These are phyloP conservation scores for Platanthera guangdongensis DNA, from an alignment of 106 monocot genomes.

Conservation along the genomic window DNA sequence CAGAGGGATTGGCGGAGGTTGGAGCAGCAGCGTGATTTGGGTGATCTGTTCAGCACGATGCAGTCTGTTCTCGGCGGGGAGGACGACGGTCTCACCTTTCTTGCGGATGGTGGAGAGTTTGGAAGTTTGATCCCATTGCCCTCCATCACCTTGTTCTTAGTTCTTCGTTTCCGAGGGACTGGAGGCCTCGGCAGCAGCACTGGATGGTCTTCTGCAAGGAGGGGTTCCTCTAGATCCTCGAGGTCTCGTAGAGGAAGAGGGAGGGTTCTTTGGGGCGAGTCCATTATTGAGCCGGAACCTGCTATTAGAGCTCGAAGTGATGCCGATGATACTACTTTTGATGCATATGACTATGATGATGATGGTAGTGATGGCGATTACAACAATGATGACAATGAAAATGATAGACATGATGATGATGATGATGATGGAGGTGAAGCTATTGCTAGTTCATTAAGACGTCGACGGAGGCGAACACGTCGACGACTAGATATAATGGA, in stretches of 20 bases:
- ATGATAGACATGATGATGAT: constrained; percentile 7
- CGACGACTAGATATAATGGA: constrained; percentile 7
- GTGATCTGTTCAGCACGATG: constrained; percentile 67
- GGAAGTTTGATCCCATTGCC: constrained; percentile 11
- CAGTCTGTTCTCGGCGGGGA: constrained; percentile 23
- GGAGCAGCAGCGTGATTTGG: constrained; percentile 65
- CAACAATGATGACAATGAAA: background rate
- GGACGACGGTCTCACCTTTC: constrained; percentile 11
- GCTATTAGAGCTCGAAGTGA: background rate
- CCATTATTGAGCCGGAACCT: constrained; percentile 5
- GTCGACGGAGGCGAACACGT: constrained; percentile 1
- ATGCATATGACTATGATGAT: background rate
- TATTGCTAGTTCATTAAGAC: background rate
- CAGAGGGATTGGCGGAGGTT: constrained; percentile 76
- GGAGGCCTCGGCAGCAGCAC: constrained; percentile 3
- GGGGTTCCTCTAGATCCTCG: background rate
- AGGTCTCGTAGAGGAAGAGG: constrained; percentile 11
- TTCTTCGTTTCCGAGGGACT: background rate
- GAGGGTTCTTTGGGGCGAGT: constrained; percentile 22
- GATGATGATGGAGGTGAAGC: constrained; percentile 6
- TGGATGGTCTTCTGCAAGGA: constrained; percentile 3
- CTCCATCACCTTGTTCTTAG: constrained; percentile 20
- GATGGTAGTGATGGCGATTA: constrained; percentile 4
- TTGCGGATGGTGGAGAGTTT: constrained; percentile 1
- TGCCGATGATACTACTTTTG: background rate